Conservation (phyloP, 116 monocot genomes). For the Posidonia oceanica region DNA sequence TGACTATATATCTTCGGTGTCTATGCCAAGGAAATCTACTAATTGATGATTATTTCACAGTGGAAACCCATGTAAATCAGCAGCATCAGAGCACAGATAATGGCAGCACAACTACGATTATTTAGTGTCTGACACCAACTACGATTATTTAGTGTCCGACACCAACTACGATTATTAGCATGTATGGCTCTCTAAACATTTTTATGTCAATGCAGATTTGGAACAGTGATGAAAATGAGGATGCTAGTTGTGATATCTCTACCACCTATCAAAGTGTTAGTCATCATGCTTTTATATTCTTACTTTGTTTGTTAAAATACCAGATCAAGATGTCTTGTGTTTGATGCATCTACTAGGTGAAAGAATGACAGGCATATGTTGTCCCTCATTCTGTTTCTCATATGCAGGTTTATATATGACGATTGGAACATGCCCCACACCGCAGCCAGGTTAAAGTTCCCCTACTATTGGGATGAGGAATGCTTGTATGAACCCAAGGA, state of each 20-base stretch:
- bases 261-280: constrained; percentile 79
- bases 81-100: no score
- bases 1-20: no score
- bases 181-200: not conserved
- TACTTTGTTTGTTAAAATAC: not conserved
- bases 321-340: not conserved
- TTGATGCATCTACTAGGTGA: not conserved
- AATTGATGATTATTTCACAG: no score
- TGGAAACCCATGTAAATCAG: no score
- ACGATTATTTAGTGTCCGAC: no score
- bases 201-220: constrained; percentile 36
- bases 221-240: constrained; percentile 70
- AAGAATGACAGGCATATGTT: not conserved
- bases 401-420: constrained; percentile 29
- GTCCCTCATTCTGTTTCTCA: not conserved
- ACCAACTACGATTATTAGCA: no score
- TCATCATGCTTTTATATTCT: not conserved
- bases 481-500: constrained; percentile 26
- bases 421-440: constrained; percentile 43
- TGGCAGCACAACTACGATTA: no score
- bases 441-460: constrained; percentile 33
- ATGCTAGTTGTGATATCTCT: constrained; percentile 78
- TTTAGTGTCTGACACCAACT: no score
- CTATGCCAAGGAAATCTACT: no score
- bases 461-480: constrained; percentile 38